A percentile compares a stretch with the other conserved stretches of the same genome.
Conservation (phyloP, 768 basidiomycete genomes). For the Baorangia bicolor region DNA sequence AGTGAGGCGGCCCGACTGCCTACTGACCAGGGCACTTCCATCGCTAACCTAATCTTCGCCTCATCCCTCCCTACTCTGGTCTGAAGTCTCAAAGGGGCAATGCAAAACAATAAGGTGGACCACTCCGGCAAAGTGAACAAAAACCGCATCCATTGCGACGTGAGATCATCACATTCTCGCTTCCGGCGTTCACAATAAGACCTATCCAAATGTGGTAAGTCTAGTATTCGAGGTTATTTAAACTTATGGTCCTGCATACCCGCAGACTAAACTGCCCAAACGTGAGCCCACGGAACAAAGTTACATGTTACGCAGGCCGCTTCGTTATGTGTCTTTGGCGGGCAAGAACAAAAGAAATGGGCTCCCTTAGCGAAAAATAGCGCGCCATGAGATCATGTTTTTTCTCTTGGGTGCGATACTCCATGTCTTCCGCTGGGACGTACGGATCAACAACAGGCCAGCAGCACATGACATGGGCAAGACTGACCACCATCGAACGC, state of each 20-base stretch:
- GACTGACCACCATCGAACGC: neutral
- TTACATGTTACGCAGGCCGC: neutral
- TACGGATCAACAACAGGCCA: too few relatives aligned
- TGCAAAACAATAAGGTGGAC: constrained; percentile 21
- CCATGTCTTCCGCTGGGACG: neutral
- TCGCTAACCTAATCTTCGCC: neutral
- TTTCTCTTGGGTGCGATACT: neutral
- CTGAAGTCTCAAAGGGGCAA: constrained; percentile 3
- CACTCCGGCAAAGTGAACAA: too few relatives aligned
- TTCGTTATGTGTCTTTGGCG: neutral
- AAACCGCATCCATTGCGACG: neutral
- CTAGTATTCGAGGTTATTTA: constrained; percentile 13
- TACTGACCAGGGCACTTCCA: neutral
- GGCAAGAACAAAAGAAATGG: constrained; percentile 8
- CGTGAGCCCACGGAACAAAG: neutral
- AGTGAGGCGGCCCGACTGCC: neutral
- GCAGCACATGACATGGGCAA: too few relatives aligned
- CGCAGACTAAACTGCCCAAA: neutral
- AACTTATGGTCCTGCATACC: neutral
- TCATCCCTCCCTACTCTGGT: neutral
- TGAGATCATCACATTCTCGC: constrained; percentile 3
- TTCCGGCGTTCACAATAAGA: constrained; percentile 19
- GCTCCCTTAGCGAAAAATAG: neutral
- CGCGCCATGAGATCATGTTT: neutral
- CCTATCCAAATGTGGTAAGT: constrained; percentile 19